Evolutionary conservation across 495 filamentous ascomycete genomes (phyloP), one percentile per base, ranked within the genome.

Genomic region (Aspergillus avenaceus): DNA sequence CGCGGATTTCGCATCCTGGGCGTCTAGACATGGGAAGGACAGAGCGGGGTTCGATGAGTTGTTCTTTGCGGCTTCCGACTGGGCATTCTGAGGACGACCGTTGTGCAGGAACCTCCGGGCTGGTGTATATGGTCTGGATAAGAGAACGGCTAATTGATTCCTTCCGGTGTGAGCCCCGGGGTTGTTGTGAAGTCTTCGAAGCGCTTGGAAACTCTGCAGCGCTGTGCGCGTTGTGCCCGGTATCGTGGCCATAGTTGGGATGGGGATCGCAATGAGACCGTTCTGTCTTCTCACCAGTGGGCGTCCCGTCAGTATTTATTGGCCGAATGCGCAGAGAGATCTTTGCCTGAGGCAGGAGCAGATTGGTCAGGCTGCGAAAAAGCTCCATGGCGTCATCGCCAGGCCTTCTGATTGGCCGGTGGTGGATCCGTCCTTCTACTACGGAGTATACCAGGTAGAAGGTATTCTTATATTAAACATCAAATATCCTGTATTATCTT

Each of bases 1-100:
- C 7, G 89, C 88, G 13, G 90, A 87, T 58, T 85, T 84, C 2
- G 83, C 82, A 61, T 99, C 93, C 49, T 91, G 82, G 9, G 86
- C 88, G 63, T 99, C 93, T 9, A 99, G 85, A 62, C 93, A 99
- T 4, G 93, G 93, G 59, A 99, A 99, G 14, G 87, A 83, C 72
- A 98, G 85, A 40, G 91, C 87, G 2, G 93, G 91, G 60, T 97
- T 98, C 14, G 90, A 88, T 1, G 82, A 79, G 46, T 75, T 73
- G 13, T 60, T 65, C 11, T 52, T 52, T 21, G 65, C 65, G 8
- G 64, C 25, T 14, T 53, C 59, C 9, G 60, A 53, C 12, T 66
- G 66, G 8, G 68, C 60, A 38, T 60, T 69, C 26, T 64, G 63
- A 11, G 53, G 46, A 7, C 63, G 45, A 2, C 49, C 53, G 2